Base-by-base conservation (phyloP, 2,329 filamentous ascomycete species). In the Exophiala aquamarina region DNA sequence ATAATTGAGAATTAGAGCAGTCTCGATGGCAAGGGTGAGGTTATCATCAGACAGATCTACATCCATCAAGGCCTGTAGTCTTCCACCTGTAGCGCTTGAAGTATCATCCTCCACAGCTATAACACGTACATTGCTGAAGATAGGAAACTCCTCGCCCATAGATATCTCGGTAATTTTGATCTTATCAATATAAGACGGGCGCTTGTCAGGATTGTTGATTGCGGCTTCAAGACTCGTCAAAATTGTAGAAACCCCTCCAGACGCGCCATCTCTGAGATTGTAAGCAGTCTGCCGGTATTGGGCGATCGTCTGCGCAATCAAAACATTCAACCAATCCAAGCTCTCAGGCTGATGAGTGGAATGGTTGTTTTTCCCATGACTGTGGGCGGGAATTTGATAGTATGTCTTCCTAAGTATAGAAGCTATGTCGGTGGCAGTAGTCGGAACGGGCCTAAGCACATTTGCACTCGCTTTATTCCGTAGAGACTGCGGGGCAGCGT, bases 241-340 rank as follows among this genome's bases (percentile, higher is more conserved):
- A 32, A 98, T 94, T 3, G 89, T 89, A 14, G 13, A n/a, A 18
- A 7, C 5, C 4, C 42, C 44, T 19, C 44, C 38, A 1, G 69
- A 70, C n/a, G 70, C 67, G 3, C 67, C 70, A 54, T 74, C 70
- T 63, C 93, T 89, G 59, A 97, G 87, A 55, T 93, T 84, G 59
- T 94, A 87, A 2, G 93, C 93, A 62, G 97, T 94, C 58, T 87
- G 89, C 50, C 93, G 80, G 61, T 97, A 88, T 67, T 98, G 93
- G 1, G 93, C 92, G 56, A 98, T 94, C 0, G 93, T 95, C 70
- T 98, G 93, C 2, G 91, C 93, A 41, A 97, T 84, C 45, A 98
- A 76, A 19, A 98, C 93, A 65, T 98, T 98, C 77, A 98, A 97
- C 93, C 93, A 98, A 69, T 98, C 93, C 51, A 98, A 71, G 48